These are phyloP conservation scores for Dactylis glomerata DNA, from an alignment of 176 grass and related monocot species.

Conservation along the genomic window DNA sequence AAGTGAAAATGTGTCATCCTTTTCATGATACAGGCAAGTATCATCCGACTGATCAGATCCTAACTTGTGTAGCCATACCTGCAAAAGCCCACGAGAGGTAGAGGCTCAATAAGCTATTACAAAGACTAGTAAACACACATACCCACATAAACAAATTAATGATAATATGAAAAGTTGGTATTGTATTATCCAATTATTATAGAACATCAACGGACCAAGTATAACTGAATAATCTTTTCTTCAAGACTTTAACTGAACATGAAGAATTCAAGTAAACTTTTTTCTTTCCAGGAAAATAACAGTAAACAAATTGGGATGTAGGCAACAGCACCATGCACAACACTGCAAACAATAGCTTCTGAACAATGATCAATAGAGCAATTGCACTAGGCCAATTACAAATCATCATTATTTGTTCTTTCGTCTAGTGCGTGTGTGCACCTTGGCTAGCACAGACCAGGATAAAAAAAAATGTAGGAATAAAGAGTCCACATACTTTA, in stretches of 20 bases:
- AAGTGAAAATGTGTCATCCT: constrained; percentile 83
- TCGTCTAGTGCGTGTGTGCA: neutral
- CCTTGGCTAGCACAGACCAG: neutral
- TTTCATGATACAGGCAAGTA: constrained; percentile 81
- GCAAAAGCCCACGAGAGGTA: constrained; percentile 26
- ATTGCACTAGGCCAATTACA: neutral
- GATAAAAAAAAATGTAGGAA: constrained; percentile 2
- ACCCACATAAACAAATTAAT: neutral
- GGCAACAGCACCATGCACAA: neutral
- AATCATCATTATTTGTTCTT: neutral
- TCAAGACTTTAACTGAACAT: neutral
- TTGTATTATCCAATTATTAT: neutral
- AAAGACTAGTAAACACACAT: neutral
- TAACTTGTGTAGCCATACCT: constrained; percentile 89
- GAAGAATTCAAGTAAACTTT: neutral
- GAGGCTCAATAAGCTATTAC: neutral
- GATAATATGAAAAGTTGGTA: neutral
- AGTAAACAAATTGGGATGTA: neutral
- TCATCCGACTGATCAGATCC: constrained; percentile 70
- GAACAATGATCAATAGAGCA: neutral
- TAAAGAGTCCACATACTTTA: constrained; percentile 51
- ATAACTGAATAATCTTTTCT: constrained; percentile 5
- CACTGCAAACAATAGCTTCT: neutral
- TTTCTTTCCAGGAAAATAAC: neutral
- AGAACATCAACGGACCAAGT: neutral